Evolutionary conservation across 495 filamentous ascomycete genomes (phyloP), one percentile per base, ranked within the genome.

Genomic region (Aspergillus campestris): DNA sequence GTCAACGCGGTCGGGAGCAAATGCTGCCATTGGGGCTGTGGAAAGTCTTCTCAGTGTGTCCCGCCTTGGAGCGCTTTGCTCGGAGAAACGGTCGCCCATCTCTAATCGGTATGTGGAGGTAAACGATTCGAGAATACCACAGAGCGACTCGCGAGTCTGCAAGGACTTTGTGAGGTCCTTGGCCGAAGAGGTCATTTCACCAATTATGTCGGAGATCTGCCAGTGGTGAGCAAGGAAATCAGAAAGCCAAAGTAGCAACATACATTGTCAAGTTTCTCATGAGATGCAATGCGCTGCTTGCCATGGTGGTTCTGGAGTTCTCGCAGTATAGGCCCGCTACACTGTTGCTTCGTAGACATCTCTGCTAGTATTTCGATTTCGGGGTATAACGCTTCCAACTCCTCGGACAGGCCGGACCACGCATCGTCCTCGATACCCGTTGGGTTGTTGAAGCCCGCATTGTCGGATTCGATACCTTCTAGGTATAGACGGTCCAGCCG

Each of bases 321-420:
- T 1, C 55, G 64, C 3, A 81, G 61, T 11, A 80, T 78, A 1
- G 76, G 79, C 48, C 77, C 69, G 4, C 76, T 59, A 50, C 73
- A 79, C 52, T 81, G 73, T 45, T 83, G 78, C 54, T 77, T 74
- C 1, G 71, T 69, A 18, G 76, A 74, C 70, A 84, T 78, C 47
- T 82, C 75, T 3, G 79, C 74, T 30, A 84, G 66, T 3, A 79
- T 71, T 9, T 78, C 69, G 48, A 84, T 78, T 47, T 84, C 80
- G 0, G 77, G 70, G 46, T 80, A 81, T 3, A 84, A 57, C 10
- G 80, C 78, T 31, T 80, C 79, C 5, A 83, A 55, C 44, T 84
- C 80, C 34, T 75, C 70, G 52, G 80, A 69, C 15, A 82, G 45
- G 0, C 65, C 62, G 13, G 58, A 38, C n/a, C 71, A 39, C 8